Evolutionary conservation across 148 eudicot genomes (phyloP), one percentile per base, ranked within the genome.

Genomic region (Dianthus caryophyllus): DNA sequence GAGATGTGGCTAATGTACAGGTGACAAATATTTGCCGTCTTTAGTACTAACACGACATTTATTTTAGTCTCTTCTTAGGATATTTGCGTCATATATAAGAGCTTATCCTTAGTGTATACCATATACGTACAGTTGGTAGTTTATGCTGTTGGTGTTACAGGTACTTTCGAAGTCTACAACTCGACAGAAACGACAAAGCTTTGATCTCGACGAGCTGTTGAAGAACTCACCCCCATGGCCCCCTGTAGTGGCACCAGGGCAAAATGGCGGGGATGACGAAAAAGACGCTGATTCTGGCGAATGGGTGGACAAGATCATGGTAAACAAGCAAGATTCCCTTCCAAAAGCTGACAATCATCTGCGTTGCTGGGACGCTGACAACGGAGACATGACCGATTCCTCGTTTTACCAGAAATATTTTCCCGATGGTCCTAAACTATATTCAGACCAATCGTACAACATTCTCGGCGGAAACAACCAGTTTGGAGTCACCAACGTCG

Each of bases 261-360:
- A 77, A 54, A 83, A 60, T 54, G 75, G 53, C 41, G 82, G 69
- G 53, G 87, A 78, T 61, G 96, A 88, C 16, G 97, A 88, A 43
- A 87, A 71, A 82, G 98, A 90, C 52, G 66, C 73, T n/a, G 86
- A 75, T 69, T 77, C 94, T 4, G 94, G 94, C 38, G 99, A 88
- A 64, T 95, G 99, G 99, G 97, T 95, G 16, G 99, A 95, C 73
- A 95, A 95, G 76, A 91, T 90, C 70, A 88, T 95, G 99, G 96
- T 95, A 54, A 95, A 94, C 84, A 90, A 87, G 78, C 91, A 80
- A 81, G 99, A 88, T 65, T 72, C 84, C 46, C 22, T 70, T 55
- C 64, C 79, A 9, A 83, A 87, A 79, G 46, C 70, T 60, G 79
- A 50, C 44, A 81, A 73, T 64, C 79, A 78, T 63, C 51, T 76